Percentiles rank a stretch among this genome's conserved stretches.
Evolutionary conservation across 2,329 filamentous ascomycete genomes (phyloP).

Genomic region (Penicillium sp.): DNA sequence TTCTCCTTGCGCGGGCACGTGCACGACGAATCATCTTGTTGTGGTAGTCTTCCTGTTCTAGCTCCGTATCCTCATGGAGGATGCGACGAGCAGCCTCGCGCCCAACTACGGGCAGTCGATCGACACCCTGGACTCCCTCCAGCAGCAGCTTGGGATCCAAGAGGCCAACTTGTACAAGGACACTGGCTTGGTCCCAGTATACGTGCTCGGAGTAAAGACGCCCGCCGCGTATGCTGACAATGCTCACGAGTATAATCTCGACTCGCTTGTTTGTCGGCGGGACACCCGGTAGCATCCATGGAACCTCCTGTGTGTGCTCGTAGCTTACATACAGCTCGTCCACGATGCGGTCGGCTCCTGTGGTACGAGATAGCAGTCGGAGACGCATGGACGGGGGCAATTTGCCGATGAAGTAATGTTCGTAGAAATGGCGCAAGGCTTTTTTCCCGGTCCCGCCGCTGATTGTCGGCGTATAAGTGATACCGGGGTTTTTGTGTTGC

Average conservation of each 20-base stretch:
- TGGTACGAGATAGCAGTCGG: constrained; percentile 57
- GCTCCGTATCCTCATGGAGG: constrained; percentile 38
- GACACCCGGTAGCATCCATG: constrained; percentile 60
- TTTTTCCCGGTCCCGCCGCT: constrained; percentile 44
- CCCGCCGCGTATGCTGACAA: constrained; percentile 55
- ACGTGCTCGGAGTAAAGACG: constrained; percentile 57
- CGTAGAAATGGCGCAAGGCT: constrained; percentile 53
- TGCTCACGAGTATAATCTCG: constrained; percentile 56
- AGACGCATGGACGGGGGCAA: constrained; percentile 53
- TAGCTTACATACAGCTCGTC: constrained; percentile 60
- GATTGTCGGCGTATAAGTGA: constrained; percentile 37
- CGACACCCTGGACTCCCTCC: constrained; percentile 41
- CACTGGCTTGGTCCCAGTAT: constrained; percentile 63
- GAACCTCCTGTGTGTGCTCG: constrained; percentile 55
- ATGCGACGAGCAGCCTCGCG: constrained; percentile 41
- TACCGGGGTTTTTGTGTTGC: constrained; percentile 27
- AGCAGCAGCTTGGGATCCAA: constrained; percentile 57
- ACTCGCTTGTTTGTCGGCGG: constrained; percentile 56
- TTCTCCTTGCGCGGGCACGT: constrained; percentile 14
- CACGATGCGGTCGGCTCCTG: constrained; percentile 58
- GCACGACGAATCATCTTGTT: constrained; percentile 32
- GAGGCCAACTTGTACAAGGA: constrained; percentile 58
- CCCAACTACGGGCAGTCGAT: constrained; percentile 42
- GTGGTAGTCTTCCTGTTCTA: constrained; percentile 36
- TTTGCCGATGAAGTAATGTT: constrained; percentile 54